Evolutionary conservation across 129 eudicot species (phyloP).

Genomic region (Escallonia herrerae): DNA sequence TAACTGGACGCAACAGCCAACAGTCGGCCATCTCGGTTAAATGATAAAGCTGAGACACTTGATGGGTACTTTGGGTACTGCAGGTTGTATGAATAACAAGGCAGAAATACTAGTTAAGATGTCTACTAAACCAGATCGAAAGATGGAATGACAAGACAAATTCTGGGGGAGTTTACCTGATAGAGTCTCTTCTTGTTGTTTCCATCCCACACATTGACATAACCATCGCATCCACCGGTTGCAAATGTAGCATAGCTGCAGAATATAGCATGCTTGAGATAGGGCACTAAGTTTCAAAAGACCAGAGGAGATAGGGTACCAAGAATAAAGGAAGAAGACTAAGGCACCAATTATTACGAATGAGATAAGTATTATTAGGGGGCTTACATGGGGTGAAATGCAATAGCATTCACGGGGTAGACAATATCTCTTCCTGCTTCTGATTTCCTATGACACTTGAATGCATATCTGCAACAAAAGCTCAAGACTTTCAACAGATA

Average conservation of each 20-base stretch:
- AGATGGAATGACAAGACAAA: neutral
- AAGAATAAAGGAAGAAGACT: too few relatives aligned
- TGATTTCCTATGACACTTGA: conserved; percentile 92
- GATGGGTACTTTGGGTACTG: conserved; percentile 92
- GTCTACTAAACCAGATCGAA: neutral
- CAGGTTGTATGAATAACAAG: conserved; percentile 7
- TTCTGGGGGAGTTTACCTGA: conserved; percentile 41
- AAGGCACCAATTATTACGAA: too few relatives aligned
- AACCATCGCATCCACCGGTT: conserved; percentile 96
- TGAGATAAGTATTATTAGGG: neutral
- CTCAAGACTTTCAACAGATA: conserved; percentile 12
- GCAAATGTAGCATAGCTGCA: conserved; percentile 96
- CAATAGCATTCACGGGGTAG: conserved; percentile 89
- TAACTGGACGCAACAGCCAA: conserved; percentile 96
- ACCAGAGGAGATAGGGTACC: too few relatives aligned
- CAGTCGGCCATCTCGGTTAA: conserved; percentile 81
- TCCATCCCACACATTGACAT: conserved; percentile 94
- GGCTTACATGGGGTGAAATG: conserved; percentile 96
- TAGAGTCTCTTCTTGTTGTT: conserved; percentile 91
- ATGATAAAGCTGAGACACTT: conserved; percentile 84
- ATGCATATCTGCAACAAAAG: conserved; percentile 66
- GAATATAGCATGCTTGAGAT: neutral
- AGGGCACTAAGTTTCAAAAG: too few relatives aligned
- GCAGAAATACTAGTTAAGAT: neutral
- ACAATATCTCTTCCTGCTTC: conserved; percentile 96